Conservation (phyloP, 139 green algal genomes). For the Chlamydomonas asymmetrica region DNA sequence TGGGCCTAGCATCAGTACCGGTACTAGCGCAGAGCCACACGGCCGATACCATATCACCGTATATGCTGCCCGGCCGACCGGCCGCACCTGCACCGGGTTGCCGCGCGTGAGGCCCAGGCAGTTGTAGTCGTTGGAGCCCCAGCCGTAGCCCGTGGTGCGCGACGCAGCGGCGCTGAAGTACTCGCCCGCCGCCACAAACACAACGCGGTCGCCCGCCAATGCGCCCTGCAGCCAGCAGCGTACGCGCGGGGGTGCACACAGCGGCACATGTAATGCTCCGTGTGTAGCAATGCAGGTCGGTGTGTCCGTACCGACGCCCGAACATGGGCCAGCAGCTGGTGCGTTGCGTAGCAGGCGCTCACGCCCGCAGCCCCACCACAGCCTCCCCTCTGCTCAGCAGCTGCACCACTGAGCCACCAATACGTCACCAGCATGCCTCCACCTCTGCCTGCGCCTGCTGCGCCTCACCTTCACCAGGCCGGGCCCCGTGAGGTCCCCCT, state of each 20-base stretch:
- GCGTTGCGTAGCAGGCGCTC: no score
- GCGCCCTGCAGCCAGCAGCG: conserved; percentile 30
- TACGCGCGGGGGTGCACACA: no score
- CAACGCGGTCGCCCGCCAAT: conserved; percentile 26
- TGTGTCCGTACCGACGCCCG: no score
- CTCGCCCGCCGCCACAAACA: conserved; percentile 50
- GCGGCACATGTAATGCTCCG: no score
- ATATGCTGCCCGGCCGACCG: background rate
- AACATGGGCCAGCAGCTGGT: no score
- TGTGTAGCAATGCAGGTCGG: no score
- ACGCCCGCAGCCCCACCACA: no score
- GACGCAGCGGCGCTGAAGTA: conserved; percentile 60
- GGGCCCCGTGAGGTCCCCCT: background rate
- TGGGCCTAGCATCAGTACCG: no score
- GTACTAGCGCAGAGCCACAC: no score
- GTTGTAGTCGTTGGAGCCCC: conserved; percentile 54
- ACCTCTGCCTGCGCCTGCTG: background rate
- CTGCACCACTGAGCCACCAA: background rate
- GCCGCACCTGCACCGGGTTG: conserved; percentile 16
- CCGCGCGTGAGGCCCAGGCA: conserved; percentile 30
- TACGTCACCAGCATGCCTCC: background rate
- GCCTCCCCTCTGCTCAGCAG: no score
- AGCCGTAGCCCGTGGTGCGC: conserved; percentile 40
- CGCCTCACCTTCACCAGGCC: conserved; percentile 1
- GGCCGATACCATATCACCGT: no score